phyloP scores from a whole-genome alignment of 2,329 filamentous ascomycete species.

The Ophiostoma pallidulum region DNA sequence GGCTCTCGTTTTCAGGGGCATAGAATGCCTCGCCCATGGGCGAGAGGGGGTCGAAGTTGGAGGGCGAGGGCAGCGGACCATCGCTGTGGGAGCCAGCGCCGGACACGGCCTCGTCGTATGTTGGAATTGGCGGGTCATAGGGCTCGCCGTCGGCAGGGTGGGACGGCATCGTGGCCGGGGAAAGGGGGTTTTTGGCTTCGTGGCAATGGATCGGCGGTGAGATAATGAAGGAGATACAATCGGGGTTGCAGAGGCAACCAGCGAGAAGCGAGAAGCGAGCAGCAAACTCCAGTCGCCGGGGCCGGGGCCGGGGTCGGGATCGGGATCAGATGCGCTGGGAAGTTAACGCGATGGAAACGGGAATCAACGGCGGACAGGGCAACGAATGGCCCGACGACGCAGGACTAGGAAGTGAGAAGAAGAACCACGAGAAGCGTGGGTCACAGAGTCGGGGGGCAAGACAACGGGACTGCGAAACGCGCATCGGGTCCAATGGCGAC shows the following conservation, averaged over 20 bases:
- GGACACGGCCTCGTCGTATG: conserved; percentile 71
- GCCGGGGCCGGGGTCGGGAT: no score
- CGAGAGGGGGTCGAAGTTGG: conserved; percentile 39
- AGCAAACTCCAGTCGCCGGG: no score
- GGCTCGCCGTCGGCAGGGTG: conserved; percentile 34
- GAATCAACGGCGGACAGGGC: no score
- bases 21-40: conserved; percentile 52
- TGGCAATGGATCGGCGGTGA: background rate
- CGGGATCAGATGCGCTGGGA: no score
- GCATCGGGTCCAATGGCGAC: background rate
- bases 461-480: background rate
- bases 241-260: no score
- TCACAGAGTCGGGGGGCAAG: no score
- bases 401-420: no score
- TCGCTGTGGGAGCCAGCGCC: conserved; percentile 37
- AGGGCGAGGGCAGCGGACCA: conserved; percentile 9
- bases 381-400: no score
- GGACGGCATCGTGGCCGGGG: background rate
- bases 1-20: conserved; percentile 62
- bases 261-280: no score
- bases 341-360: no score
- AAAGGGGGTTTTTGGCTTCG: background rate
- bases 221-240: background rate
- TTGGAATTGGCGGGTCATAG: conserved; percentile 65
- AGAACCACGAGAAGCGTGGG: no score